Base-by-base conservation (phyloP, 495 filamentous ascomycete genomes). In the Sabuloglossum arenarium region DNA sequence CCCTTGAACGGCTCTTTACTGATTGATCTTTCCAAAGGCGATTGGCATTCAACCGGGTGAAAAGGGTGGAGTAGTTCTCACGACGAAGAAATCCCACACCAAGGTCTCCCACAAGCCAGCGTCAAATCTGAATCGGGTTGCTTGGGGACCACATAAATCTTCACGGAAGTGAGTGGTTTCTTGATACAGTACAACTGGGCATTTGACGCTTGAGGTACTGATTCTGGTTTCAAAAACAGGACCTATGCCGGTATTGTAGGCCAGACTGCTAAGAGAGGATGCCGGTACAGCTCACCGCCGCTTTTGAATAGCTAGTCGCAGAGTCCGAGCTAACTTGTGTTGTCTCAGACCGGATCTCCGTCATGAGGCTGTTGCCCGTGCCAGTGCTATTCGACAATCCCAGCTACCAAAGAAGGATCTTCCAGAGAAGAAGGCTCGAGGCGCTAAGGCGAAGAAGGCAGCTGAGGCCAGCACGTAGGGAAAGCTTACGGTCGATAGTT, bases 241-340 rank as follows among this genome's bases (percentile, higher is more conserved):
- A 86, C 85, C 70, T 96, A 86, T 79, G 85, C 81, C 73, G 73
- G 76, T 61, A 80, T 97, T 65, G 89, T 83, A 67, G 80, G 73
- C 73, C 72, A 72, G 67, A 82, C 82, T 59, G 85, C 88, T 65
- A 88, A 86, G 79, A 74, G 77, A 68, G 75, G 79, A 62, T 93
- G 91, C 79, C 55, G 55, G 55, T 56, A 46, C 10, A 27, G 29
- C 25, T 19, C 19, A 16, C 39, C 3, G 21, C 16, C 3, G 28
- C 23, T 2, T 3, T 29, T 16, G 16, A 27, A 51, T 29, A 19
- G 9, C 16, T 43, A 21, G 39, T 10, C n/a, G 39, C 16, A 23
- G 3, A 43, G 16, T 19, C 19, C 10, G n/a, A 14, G 39, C 53
- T 55, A 39, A 27, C 14, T 5, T 12, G 24, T 28, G 19, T 9